Evolutionary conservation across 345 rosid species (phyloP).

Genomic region (Pistacia integerrima): DNA sequence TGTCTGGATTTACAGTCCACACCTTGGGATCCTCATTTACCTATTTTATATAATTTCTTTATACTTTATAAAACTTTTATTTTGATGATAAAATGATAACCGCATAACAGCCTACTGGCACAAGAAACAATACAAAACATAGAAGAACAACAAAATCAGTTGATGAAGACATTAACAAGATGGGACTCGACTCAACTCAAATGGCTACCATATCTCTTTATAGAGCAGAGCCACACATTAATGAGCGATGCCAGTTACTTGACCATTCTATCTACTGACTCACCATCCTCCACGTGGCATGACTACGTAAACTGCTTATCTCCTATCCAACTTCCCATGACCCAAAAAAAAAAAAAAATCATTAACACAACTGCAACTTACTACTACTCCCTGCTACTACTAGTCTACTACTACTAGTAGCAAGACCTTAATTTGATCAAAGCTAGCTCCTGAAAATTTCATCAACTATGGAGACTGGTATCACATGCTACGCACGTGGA

Average conservation of each 20-base stretch:
- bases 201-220: conserved; percentile 18
- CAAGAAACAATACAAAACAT: not conserved
- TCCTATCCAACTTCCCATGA: conserved; percentile 21
- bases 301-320: conserved; percentile 42
- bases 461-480: conserved; percentile 62
- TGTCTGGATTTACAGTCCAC: not conserved
- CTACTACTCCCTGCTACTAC: not conserved
- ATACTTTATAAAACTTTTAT: not conserved
- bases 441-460: not conserved
- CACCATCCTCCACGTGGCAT: conserved; percentile 41
- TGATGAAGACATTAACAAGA: not conserved
- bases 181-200: not conserved
- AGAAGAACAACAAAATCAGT: not conserved
- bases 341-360: not conserved
- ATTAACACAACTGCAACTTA: not conserved
- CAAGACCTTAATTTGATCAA: conserved; percentile 6
- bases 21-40: not conserved
- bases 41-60: no score
- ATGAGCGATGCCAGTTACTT: conserved; percentile 39
- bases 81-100: not conserved
- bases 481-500: conserved; percentile 69
- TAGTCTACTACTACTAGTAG: not conserved
- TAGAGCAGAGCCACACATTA: conserved; percentile 44
- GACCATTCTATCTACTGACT: conserved; percentile 30
- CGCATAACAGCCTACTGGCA: conserved; percentile 6